These are phyloP conservation scores for Schizophyllum commune DNA, from an alignment of 1,284 basidiomycete species.

Conservation along the genomic window DNA sequence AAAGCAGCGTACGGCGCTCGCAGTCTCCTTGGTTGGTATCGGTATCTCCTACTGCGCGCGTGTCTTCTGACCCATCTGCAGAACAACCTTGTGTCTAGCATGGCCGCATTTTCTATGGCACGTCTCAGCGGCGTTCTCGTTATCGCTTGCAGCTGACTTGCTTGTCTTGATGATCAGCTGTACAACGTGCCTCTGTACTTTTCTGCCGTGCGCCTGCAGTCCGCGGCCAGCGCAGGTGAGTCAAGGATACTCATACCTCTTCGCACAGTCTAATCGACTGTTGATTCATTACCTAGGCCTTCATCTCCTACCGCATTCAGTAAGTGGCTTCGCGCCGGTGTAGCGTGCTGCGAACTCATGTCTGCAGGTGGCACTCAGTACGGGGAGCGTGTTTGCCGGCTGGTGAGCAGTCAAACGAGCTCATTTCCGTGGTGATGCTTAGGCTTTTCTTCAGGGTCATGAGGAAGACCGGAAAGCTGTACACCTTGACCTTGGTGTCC, in stretches of 20 bases:
- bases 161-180: conserved; percentile 37
- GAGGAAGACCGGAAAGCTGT: conserved; percentile 76
- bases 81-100: conserved; percentile 65
- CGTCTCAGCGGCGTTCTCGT: conserved; percentile 20
- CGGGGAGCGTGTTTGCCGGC: conserved; percentile 79
- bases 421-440: background rate
- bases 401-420: conserved; percentile 40
- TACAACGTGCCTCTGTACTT: conserved; percentile 89
- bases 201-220: conserved; percentile 73
- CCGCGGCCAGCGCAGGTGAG: conserved; percentile 66
- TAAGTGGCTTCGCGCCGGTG: conserved; percentile 29
- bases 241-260: conserved; percentile 11
- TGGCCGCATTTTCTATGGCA: conserved; percentile 76
- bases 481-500: conserved; percentile 60
- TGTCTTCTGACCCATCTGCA: background rate
- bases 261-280: conserved; percentile 11
- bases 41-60: background rate
- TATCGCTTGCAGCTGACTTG: conserved; percentile 4
- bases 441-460: conserved; percentile 51
- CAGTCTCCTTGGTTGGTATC: conserved; percentile 55
- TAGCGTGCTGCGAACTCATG: conserved; percentile 8
- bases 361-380: conserved; percentile 61
- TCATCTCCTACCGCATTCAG: conserved; percentile 84
- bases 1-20: conserved; percentile 66
- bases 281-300: conserved; percentile 32